Conservation (phyloP, 148 eudicot genomes). For the Arbutus unedo region DNA sequence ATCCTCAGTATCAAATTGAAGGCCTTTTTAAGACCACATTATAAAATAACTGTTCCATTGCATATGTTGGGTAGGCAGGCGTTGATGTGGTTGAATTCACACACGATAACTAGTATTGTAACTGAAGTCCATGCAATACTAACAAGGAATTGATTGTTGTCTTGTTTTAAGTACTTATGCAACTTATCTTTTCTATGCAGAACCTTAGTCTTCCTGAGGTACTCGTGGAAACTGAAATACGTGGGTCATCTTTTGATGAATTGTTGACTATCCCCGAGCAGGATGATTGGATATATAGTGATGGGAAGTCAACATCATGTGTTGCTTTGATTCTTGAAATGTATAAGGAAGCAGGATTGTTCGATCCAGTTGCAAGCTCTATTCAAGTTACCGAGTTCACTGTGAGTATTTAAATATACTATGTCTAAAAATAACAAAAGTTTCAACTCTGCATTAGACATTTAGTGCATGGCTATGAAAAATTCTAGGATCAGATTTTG, state of each 20-base stretch:
- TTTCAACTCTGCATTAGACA: neutral
- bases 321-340: slow-evolving; percentile 79
- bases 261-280: slow-evolving; percentile 80
- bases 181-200: slow-evolving; percentile 37
- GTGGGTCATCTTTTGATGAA: slow-evolving; percentile 74
- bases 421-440: neutral
- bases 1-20: neutral
- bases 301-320: slow-evolving; percentile 89
- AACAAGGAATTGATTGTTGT: neutral
- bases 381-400: slow-evolving; percentile 94
- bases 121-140: slow-evolving; percentile 2
- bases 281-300: slow-evolving; percentile 86
- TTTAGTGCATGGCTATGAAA: no score
- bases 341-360: slow-evolving; percentile 89
- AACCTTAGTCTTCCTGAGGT: slow-evolving; percentile 71
- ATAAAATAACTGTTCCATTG: neutral
- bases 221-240: slow-evolving; percentile 83
- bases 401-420: slow-evolving; percentile 35
- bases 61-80: neutral
- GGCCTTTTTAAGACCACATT: neutral
- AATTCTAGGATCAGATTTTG: no score
- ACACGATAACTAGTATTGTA: neutral
- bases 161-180: neutral
- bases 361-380: slow-evolving; percentile 55
- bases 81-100: neutral